These are phyloP conservation scores for Prunus mume DNA, from an alignment of 306 rosid species.

Conservation along the genomic window DNA sequence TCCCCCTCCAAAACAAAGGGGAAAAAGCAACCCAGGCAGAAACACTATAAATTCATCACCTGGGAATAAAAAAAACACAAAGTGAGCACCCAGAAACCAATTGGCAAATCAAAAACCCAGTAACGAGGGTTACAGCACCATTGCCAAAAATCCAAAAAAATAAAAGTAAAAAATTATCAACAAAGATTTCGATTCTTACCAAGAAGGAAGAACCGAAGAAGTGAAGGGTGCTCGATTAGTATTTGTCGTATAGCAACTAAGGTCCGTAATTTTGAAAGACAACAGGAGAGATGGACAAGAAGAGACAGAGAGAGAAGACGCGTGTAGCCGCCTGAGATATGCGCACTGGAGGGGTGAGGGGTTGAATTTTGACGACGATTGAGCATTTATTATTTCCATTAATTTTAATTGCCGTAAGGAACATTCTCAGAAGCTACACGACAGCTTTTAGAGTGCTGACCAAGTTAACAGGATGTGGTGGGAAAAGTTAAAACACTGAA, in stretches of 20 bases:
- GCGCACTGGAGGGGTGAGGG: neutral
- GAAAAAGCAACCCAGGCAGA: neutral
- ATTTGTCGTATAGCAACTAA: neutral
- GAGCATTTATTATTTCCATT: neutral
- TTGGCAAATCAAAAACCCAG: neutral
- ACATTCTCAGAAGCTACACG: neutral
- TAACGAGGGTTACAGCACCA: neutral
- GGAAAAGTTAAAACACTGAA: neutral
- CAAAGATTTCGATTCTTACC: conserved; percentile 33
- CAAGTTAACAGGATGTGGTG: neutral
- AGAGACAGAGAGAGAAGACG: neutral
- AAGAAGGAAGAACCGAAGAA: conserved; percentile 20
- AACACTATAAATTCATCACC: conserved; percentile 45
- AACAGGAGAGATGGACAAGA: neutral
- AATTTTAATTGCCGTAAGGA: neutral
- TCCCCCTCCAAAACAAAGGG: conserved; percentile 1
- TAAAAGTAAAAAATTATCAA: neutral
- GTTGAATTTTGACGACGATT: neutral
- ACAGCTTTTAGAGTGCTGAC: neutral
- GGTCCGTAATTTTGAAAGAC: neutral
- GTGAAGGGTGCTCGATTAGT: neutral
- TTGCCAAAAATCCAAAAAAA: neutral
- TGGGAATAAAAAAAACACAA: neutral
- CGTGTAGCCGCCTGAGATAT: neutral
- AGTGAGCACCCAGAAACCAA: neutral